These are phyloP conservation scores for Lomentospora prolificans DNA, from an alignment of 2,329 filamentous ascomycete species.

Conservation along the genomic window DNA sequence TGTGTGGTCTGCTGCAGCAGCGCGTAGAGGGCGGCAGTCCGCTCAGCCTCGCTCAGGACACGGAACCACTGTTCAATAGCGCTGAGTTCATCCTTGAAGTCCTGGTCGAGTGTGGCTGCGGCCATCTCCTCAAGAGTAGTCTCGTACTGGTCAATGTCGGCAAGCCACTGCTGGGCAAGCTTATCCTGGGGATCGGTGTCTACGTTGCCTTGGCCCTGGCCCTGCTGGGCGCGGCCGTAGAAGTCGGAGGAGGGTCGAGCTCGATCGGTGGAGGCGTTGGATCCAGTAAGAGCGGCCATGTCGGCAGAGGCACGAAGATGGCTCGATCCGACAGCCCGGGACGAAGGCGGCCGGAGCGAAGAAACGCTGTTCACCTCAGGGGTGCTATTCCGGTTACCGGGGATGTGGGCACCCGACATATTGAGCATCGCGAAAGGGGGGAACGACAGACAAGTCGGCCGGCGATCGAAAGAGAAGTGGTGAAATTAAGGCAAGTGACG, in stretches of 20 bases:
- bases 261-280: slow-evolving; percentile 56
- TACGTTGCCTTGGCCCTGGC: slow-evolving; percentile 54
- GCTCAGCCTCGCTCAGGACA: slow-evolving; percentile 90
- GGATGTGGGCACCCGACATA: slow-evolving; percentile 59
- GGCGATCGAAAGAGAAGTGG: background rate
- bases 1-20: slow-evolving; percentile 96
- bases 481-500: too few species aligned
- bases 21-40: slow-evolving; percentile 90
- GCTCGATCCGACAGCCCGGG: slow-evolving; percentile 68
- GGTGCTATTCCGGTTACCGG: slow-evolving; percentile 91
- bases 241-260: slow-evolving; percentile 94
- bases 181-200: slow-evolving; percentile 83
- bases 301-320: slow-evolving; percentile 92
- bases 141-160: slow-evolving; percentile 97
- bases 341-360: slow-evolving; percentile 71
- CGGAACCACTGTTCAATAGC: slow-evolving; percentile 99
- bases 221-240: slow-evolving; percentile 67
- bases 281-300: slow-evolving; percentile 69
- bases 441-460: background rate
- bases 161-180: slow-evolving; percentile 95
- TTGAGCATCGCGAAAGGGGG: slow-evolving; percentile 38
- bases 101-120: slow-evolving; percentile 93
- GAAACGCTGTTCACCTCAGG: slow-evolving; percentile 76
- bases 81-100: slow-evolving; percentile 98
- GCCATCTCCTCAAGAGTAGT: slow-evolving; percentile 99